phyloP scores from a whole-genome alignment of 1,284 basidiomycete species.

The Anthracocystis setariae region DNA sequence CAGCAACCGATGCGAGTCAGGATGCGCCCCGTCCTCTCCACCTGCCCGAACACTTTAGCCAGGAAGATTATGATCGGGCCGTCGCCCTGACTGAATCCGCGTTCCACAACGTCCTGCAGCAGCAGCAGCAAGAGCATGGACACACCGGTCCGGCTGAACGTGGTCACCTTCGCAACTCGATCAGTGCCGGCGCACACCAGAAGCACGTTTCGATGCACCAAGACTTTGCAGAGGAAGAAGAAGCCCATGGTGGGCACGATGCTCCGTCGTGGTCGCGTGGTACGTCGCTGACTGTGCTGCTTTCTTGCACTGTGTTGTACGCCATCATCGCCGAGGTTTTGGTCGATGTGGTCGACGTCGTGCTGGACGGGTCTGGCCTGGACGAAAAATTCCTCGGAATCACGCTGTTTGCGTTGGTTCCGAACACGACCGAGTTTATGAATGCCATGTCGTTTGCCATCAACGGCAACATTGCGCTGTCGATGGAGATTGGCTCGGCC shows the following conservation, averaged over 20 bases:
- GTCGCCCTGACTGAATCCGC: slow-evolving; percentile 58
- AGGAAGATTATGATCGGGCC: slow-evolving; percentile 60
- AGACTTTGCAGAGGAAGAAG: slow-evolving; percentile 63
- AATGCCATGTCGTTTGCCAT: slow-evolving; percentile 99
- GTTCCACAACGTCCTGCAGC: slow-evolving; percentile 54
- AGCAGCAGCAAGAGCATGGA: slow-evolving; percentile 36
- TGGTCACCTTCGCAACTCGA: slow-evolving; percentile 26
- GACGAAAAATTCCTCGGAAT: slow-evolving; percentile 98
- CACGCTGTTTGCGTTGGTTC: slow-evolving; percentile 95
- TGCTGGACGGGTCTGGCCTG: slow-evolving; percentile 89
- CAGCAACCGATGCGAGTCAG: slow-evolving; percentile 28
- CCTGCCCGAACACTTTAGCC: slow-evolving; percentile 53
- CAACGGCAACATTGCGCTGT: slow-evolving; percentile 92
- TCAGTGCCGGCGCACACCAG: slow-evolving; percentile 4
- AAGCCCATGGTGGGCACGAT: slow-evolving; percentile 85
- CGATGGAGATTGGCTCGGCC: slow-evolving; percentile 98
- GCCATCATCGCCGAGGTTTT: slow-evolving; percentile 95
- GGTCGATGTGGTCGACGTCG: slow-evolving; percentile 93
- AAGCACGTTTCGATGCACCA: slow-evolving; percentile 55
- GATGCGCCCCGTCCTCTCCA: slow-evolving; percentile 36
- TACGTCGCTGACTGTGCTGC: slow-evolving; percentile 59
- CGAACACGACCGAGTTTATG: slow-evolving; percentile 99
- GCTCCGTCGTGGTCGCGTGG: slow-evolving; percentile 76
- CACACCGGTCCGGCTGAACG: slow-evolving; percentile 15
- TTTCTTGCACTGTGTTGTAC: slow-evolving; percentile 86